phyloP scores from a whole-genome alignment of 2,329 filamentous ascomycete genomes.

The Stromatinia cepivora region DNA sequence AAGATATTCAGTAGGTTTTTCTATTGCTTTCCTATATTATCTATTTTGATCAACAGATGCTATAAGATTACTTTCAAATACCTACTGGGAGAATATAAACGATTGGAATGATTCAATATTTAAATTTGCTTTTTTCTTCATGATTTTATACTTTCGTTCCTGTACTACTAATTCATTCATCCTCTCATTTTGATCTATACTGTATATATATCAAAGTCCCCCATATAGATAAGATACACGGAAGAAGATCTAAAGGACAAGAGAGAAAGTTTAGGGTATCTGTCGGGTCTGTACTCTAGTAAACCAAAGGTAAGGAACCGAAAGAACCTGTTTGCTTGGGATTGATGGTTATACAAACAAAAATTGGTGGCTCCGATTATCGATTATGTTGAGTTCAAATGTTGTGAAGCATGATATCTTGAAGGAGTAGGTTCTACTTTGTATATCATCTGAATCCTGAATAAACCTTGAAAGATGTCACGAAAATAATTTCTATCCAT shows the following conservation, averaged over 20 bases:
- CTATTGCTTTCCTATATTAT: no score
- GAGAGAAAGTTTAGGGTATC: slow-evolving; percentile 1
- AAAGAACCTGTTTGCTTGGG: not conserved
- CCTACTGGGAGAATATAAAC: no score
- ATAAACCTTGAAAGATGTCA: not conserved
- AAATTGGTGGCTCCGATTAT: not conserved
- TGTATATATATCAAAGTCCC: not conserved
- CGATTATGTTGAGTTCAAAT: slow-evolving; percentile 5
- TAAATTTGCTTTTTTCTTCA: not conserved
- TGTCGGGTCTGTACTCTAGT: not conserved
- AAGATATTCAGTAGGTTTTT: no score
- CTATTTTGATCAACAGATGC: no score
- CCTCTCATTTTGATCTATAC: not conserved
- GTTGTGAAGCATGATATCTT: slow-evolving; percentile 1
- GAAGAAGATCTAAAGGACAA: not conserved
- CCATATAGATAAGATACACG: not conserved
- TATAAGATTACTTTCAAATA: no score
- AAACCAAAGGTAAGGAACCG: not conserved
- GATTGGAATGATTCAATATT: not conserved
- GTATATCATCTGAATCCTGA: not conserved
- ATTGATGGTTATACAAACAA: not conserved
- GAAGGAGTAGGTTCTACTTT: no score
- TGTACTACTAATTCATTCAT: not conserved
- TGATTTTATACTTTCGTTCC: not conserved
- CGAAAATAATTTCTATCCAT: not conserved